Base-by-base conservation (phyloP, 176 grass and related monocot genomes). In the Zoysia pacifica region DNA sequence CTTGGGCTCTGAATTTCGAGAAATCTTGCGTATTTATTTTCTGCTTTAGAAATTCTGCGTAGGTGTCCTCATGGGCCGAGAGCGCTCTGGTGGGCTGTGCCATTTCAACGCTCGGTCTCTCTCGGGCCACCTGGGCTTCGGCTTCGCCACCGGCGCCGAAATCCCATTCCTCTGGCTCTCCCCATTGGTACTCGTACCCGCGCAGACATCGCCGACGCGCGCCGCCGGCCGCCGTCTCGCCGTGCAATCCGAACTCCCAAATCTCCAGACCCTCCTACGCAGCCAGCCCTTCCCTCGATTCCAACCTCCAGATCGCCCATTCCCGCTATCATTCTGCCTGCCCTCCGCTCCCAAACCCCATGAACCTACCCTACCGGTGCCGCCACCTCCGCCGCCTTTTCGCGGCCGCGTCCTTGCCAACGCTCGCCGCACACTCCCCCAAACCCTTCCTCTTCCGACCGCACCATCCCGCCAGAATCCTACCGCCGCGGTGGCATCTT, bases 361-460 rank as follows among this genome's bases (percentile, higher is more conserved):
- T 66, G 60, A 53, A n/a, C 79, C 75, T 88, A 69, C 52, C 63
- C 48, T 45, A 15, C 47, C 76, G 70, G 70, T 63, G 75, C 76
- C 86, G 74, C 18, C 74, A 87, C 75, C 74, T 83, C 61, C 19
- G 55, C 55, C 65, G 87, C 64, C 76, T 84, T 3, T 70, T 89
- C 70, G 70, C 86, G 9, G 55, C 70, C 12, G 64, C 64, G 18
- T 35, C 81, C 12, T 16, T 65, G 2, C 61, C 65, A 19, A 43
- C 65, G 18, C 81, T 73, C 45, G n/a, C 68, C 4, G 52, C 35
- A 0, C 44, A 38, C 50, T 51, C 75, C 55, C 3, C 9, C 15
- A 62, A 11, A 5, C 40, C 16, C 6, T 46, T 5, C 39, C 47
- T 70, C 40, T 65, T 44, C 47, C 48, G 40, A 44, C 77, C 56